Evolutionary conservation across 139 green algal species (phyloP).

Genomic region (Coelastrella sp.): DNA sequence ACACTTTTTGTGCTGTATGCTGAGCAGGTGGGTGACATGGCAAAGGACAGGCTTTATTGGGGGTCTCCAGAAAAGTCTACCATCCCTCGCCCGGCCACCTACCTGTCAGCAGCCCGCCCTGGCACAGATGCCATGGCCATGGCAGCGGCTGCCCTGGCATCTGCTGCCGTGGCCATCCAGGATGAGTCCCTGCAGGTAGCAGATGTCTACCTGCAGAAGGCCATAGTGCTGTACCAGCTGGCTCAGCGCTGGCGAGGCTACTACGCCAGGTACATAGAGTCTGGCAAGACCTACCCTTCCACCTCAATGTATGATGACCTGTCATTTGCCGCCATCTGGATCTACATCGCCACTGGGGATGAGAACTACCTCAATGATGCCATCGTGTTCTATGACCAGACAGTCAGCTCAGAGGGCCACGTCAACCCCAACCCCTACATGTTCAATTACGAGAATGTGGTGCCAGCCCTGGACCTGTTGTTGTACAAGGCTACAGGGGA

Average conservation of each 20-base stretch:
- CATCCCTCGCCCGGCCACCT: conserved; percentile 41
- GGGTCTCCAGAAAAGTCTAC: conserved; percentile 36
- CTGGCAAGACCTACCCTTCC: conserved; percentile 48
- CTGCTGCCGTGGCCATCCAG: conserved; percentile 48
- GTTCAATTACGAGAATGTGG: conserved; percentile 56
- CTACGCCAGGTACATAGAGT: conserved; percentile 48
- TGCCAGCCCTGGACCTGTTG: conserved; percentile 49
- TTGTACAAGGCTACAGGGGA: conserved; percentile 38
- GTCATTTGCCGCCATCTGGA: conserved; percentile 51
- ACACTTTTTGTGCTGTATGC: not conserved
- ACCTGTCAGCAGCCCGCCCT: conserved; percentile 43
- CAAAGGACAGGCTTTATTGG: conserved; percentile 46
- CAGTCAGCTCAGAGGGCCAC: conserved; percentile 38
- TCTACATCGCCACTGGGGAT: conserved; percentile 49
- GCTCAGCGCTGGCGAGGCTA: conserved; percentile 45
- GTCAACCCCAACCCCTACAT: conserved; percentile 55
- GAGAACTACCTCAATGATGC: conserved; percentile 58
- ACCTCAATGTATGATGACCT: conserved; percentile 48
- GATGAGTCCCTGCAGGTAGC: conserved; percentile 48
- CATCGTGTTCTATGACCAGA: conserved; percentile 47
- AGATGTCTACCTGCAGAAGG: conserved; percentile 54
- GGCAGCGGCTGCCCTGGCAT: conserved; percentile 35
- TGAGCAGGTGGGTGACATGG: conserved; percentile 47
- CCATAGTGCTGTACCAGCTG: conserved; percentile 43
- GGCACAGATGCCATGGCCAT: conserved; percentile 47